Conservation (phyloP, 2,329 filamentous ascomycete genomes). For the Fonsecaea multimorphosa region DNA sequence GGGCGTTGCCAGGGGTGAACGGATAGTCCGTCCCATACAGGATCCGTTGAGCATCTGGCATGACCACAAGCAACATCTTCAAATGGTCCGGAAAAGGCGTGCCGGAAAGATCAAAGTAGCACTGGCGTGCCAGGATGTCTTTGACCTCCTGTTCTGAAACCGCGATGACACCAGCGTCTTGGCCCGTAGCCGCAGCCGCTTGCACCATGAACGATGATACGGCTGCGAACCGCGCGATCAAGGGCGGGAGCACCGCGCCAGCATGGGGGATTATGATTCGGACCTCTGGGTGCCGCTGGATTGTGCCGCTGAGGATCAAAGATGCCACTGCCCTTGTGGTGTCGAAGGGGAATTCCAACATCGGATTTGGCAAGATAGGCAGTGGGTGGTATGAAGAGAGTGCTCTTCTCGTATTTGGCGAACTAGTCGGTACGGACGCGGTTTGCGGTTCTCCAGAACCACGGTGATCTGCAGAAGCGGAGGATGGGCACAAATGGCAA, state of each 20-base stretch:
- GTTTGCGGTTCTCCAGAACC: not conserved
- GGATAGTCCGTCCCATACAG: conserved; percentile 5
- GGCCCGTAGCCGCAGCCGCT: not conserved
- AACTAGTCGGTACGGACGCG: not conserved
- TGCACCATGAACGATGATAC: conserved; percentile 16
- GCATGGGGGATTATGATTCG: conserved; percentile 57
- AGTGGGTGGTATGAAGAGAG: not conserved
- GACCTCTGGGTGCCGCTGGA: conserved; percentile 53
- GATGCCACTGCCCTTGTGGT: conserved; percentile 56
- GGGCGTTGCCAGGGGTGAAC: not conserved
- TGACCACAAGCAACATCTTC: conserved; percentile 43
- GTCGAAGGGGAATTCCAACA: conserved; percentile 59
- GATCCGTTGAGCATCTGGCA: not conserved
- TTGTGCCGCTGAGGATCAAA: conserved; percentile 55
- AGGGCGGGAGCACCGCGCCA: conserved; percentile 51
- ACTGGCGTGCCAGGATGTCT: not conserved
- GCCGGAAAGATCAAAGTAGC: conserved; percentile 22
- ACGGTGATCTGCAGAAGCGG: not conserved
- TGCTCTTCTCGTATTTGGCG: not conserved
- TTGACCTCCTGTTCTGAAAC: not conserved
- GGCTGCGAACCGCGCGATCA: conserved; percentile 18
- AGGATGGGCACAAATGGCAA: not conserved
- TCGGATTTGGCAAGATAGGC: conserved; percentile 6
- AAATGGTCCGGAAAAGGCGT: conserved; percentile 14
- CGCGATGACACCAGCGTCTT: conserved; percentile 2